Base-by-base conservation (phyloP, 768 basidiomycete genomes). In the Cystobasidium tubakii region DNA sequence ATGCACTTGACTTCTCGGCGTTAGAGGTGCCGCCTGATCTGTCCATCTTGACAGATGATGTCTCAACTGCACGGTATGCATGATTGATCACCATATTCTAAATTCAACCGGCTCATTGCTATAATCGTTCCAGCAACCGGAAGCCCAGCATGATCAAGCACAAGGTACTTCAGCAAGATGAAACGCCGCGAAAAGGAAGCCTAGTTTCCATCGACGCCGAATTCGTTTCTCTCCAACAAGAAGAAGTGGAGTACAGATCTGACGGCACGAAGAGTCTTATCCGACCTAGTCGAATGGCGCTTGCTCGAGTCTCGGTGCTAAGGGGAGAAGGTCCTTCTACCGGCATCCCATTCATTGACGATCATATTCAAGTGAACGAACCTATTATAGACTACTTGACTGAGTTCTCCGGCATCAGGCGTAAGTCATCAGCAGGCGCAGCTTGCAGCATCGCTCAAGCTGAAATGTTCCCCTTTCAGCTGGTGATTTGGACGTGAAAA, bases 151-250 rank as follows among this genome's bases (percentile, higher is more conserved):
- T 86, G 74, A 87, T 94, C 78, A 90, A 89, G 79, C 96, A 98
- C 76, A 87, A 90, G 76, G 85, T 86, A 34, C 83, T 98, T 33
- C 82, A 83, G 17, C 82, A 83, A 23, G 86, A 88, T 19, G 96
- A 99, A 81, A 81, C 96, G 9, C 94, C 95, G 0, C 85, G 82
- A 71, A 88, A 89, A 4, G 96, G 92, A 15, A 94, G 89, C 4
- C 82, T 95, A 50, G 88, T 99, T 43, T 88, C 95, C 1, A 97
- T 99, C 75, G 96, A 99, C 78, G 94, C 95, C 0, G 95, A 99
- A 79, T 99, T 99, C 79, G 95, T 99, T 27, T 90, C 88, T 4
- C 90, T 99, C 86, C 93, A 98, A 81, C 91, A 93, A 89, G 96
- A 97, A 83, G 96, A 98, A 81, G 90, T 89, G 34, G 96, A 99